A percentile compares a stretch with the other conserved stretches of the same genome.
These are phyloP conservation scores for Proliferodiscus dingleyae DNA, from an alignment of 2,329 filamentous ascomycete genomes.

Conservation along the genomic window DNA sequence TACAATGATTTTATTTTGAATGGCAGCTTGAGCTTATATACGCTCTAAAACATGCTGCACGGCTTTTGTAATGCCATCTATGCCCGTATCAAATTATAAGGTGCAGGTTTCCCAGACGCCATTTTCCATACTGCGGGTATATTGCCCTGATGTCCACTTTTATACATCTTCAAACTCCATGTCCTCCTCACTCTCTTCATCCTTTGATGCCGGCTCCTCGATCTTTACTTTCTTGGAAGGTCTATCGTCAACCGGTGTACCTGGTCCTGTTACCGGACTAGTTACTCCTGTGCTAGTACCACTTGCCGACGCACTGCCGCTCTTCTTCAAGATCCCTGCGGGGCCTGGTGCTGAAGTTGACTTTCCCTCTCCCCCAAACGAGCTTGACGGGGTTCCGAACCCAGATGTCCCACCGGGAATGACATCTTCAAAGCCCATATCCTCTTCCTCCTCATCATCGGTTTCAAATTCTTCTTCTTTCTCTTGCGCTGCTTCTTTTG, in stretches of 20 bases:
- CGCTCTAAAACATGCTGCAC: not conserved
- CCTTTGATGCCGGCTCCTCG: conserved; percentile 41
- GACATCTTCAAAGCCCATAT: conserved; percentile 44
- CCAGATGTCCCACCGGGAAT: conserved; percentile 23
- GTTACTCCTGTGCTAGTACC: conserved; percentile 30
- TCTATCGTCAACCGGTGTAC: conserved; percentile 39
- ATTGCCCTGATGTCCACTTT: not conserved
- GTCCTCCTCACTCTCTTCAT: conserved; percentile 48
- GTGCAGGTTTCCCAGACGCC: not conserved
- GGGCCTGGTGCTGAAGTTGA: conserved; percentile 16
- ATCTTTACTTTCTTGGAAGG: conserved; percentile 58
- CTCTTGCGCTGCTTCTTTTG: conserved; percentile 42
- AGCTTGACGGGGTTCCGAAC: conserved; percentile 27
- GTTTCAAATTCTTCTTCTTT: conserved; percentile 48
- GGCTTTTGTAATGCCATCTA: not conserved
- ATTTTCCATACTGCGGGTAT: not conserved
- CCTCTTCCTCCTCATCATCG: conserved; percentile 42
- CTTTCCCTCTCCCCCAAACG: conserved; percentile 18
- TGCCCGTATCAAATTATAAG: not conserved
- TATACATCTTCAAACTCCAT: conserved; percentile 56
- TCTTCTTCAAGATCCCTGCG: conserved; percentile 27
- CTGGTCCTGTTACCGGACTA: conserved; percentile 32
- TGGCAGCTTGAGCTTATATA: not conserved
- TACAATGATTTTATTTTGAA: not conserved
- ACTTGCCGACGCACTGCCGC: conserved; percentile 26